phyloP scores from a whole-genome alignment of 495 filamentous ascomycete genomes.

The Podospora anserina region DNA sequence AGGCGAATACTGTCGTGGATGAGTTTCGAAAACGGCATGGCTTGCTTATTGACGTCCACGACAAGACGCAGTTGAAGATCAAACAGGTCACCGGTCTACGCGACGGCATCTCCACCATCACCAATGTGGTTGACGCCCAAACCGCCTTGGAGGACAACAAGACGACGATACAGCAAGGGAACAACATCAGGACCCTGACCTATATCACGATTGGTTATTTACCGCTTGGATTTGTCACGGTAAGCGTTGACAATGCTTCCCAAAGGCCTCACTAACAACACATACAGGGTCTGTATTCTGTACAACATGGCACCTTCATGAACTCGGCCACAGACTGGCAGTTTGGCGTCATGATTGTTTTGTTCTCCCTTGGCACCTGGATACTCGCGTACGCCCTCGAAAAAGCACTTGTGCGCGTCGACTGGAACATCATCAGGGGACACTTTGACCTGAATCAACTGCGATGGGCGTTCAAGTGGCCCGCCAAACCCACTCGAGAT shows the following conservation, averaged over 20 bases:
- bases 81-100: conserved; percentile 23
- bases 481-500: neutral
- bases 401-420: conserved; percentile 12
- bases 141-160: conserved; percentile 20
- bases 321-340: conserved; percentile 13
- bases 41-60: conserved; percentile 18
- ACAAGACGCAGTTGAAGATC: conserved; percentile 23
- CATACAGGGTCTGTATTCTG: conserved; percentile 14
- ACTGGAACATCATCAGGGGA: neutral
- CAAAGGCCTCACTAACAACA: neutral
- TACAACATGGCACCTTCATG: conserved; percentile 20
- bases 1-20: conserved; percentile 18
- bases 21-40: conserved; percentile 21
- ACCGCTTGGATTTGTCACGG: conserved; percentile 19
- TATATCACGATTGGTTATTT: conserved; percentile 23
- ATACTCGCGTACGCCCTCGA: conserved; percentile 16
- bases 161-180: conserved; percentile 20
- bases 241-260: conserved; percentile 1
- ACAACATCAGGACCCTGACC: conserved; percentile 20
- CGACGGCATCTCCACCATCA: conserved; percentile 22
- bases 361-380: conserved; percentile 15
- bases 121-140: conserved; percentile 19
- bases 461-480: too few species aligned
- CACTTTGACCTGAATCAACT: neutral
- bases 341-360: conserved; percentile 14